These are phyloP conservation scores for Pachysandra terminalis DNA, from an alignment of 164 flowering plant species.

Conservation along the genomic window DNA sequence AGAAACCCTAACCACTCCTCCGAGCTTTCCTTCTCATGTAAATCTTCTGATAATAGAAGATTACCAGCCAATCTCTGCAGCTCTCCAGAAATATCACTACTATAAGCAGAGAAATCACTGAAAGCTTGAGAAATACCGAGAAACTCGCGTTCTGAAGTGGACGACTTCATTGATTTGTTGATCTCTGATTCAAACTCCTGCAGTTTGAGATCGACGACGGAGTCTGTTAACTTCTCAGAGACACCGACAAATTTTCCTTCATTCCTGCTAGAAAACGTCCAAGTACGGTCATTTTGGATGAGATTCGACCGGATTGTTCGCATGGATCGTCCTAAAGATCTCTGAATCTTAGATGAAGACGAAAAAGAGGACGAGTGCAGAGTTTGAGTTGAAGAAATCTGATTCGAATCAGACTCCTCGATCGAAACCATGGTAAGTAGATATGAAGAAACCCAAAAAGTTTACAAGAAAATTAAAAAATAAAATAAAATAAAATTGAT, in stretches of 20 bases:
- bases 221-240: conserved; percentile 72
- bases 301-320: conserved; percentile 75
- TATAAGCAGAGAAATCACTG: conserved; percentile 76
- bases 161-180: conserved; percentile 16
- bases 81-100: conserved; percentile 95
- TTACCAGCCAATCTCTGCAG: conserved; percentile 69
- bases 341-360: conserved; percentile 26
- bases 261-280: conserved; percentile 21
- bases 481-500: too few species aligned
- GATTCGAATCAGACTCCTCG: conserved; percentile 7
- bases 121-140: conserved; percentile 77
- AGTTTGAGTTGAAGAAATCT: conserved; percentile 19
- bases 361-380: conserved; percentile 18
- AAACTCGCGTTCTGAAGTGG: conserved; percentile 26
- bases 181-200: conserved; percentile 48
- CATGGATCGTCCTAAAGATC: conserved; percentile 71
- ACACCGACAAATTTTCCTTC: conserved; percentile 19
- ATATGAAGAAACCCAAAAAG: too few species aligned
- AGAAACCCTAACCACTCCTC: conserved; percentile 61
- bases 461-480: too few species aligned
- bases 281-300: conserved; percentile 27
- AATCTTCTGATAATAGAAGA: conserved; percentile 38
- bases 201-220: conserved; percentile 72
- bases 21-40: neutral
- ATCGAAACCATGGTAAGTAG: conserved; percentile 21